Evolutionary conservation across 2,329 filamentous ascomycete genomes (phyloP).

Genomic region (Lanzia echinophila): DNA sequence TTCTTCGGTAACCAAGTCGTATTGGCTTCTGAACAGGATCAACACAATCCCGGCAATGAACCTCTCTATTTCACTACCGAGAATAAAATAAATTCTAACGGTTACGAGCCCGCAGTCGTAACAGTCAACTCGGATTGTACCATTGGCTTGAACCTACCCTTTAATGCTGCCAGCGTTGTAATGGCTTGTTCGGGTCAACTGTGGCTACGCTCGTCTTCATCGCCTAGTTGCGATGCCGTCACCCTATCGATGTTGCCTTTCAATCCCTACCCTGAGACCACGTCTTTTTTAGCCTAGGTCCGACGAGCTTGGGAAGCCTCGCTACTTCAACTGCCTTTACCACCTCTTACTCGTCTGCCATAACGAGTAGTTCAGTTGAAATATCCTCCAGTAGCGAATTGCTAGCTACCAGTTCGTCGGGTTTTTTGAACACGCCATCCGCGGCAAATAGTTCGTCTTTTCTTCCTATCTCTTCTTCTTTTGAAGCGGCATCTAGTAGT

Average conservation of each 20-base stretch:
- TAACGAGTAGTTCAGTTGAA: slow-evolving; percentile 1
- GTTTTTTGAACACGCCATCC: slow-evolving; percentile 2
- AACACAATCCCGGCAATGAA: slow-evolving; percentile 15
- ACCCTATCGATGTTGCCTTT: slow-evolving; percentile 1
- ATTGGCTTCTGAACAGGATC: slow-evolving; percentile 15
- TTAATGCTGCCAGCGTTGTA: slow-evolving; percentile 10
- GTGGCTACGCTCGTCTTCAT: slow-evolving; percentile 1
- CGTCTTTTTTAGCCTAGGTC: slow-evolving; percentile 10
- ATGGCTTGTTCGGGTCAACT: slow-evolving; percentile 4
- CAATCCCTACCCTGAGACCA: background rate
- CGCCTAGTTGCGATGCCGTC: background rate
- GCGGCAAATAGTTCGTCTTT: background rate
- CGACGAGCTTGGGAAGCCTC: slow-evolving; percentile 6
- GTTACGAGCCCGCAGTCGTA: slow-evolving; percentile 13
- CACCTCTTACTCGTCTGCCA: background rate
- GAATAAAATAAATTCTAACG: slow-evolving; percentile 1
- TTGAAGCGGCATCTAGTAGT: background rate
- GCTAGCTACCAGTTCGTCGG: slow-evolving; percentile 2
- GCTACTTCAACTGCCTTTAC: background rate
- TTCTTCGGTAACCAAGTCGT: slow-evolving; percentile 10
- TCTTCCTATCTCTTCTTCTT: background rate
- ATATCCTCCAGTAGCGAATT: background rate
- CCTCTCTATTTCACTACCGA: slow-evolving; percentile 14
- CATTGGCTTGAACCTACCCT: slow-evolving; percentile 12
- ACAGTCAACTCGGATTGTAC: slow-evolving; percentile 12